These are phyloP conservation scores for Ganoderma multipileum DNA, from an alignment of 1,284 basidiomycete genomes.

Conservation along the genomic window DNA sequence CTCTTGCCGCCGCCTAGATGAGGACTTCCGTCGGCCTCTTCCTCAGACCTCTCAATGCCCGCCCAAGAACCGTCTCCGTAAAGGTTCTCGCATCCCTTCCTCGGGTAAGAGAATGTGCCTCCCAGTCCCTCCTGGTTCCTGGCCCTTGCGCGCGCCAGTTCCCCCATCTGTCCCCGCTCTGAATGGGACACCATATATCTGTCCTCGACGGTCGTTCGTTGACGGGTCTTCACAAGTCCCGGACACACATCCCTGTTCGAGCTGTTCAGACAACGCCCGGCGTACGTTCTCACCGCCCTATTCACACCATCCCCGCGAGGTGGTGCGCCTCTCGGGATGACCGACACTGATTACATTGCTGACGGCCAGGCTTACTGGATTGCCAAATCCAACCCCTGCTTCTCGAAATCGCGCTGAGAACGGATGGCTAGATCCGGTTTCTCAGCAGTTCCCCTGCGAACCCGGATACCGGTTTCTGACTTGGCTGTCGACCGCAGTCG, in stretches of 20 bases:
- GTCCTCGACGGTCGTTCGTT: neutral
- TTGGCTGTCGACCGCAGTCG: neutral
- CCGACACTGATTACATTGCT: neutral
- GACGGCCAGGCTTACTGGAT: neutral
- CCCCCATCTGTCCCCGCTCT: neutral
- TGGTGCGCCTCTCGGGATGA: neutral
- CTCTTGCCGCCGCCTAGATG: neutral
- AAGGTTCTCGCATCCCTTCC: constrained; percentile 30
- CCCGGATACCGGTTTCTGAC: neutral
- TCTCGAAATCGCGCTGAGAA: constrained; percentile 4
- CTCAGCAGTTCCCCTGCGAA: neutral
- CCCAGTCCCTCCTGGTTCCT: constrained; percentile 10
- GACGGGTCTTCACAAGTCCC: neutral
- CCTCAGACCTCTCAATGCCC: constrained; percentile 26
- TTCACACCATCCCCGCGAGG: neutral
- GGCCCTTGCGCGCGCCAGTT: constrained; percentile 10
- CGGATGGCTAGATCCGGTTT: neutral
- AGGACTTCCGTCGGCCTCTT: neutral
- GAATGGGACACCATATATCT: neutral
- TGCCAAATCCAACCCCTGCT: neutral
- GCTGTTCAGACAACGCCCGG: neutral
- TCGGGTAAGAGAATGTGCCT: neutral
- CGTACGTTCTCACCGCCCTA: neutral
- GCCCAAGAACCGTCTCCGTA: constrained; percentile 45
- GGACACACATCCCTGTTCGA: neutral